These are phyloP conservation scores for Venturia pyrina DNA, from an alignment of 2,329 filamentous ascomycete species.

Conservation along the genomic window DNA sequence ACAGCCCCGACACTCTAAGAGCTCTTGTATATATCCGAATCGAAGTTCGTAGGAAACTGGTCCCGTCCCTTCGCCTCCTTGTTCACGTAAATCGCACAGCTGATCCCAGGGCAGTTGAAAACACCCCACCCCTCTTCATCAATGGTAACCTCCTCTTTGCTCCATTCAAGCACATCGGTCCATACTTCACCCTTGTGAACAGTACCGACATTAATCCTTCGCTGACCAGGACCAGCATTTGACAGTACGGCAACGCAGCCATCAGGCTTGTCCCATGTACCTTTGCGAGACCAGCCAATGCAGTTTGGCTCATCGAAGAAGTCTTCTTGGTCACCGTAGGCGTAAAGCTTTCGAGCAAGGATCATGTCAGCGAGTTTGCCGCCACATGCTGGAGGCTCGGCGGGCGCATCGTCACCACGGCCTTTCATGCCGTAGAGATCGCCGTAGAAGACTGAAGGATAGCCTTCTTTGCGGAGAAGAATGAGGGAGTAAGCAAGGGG, in stretches of 20 bases:
- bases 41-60: slow-evolving; percentile 15
- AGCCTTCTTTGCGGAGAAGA: slow-evolving; percentile 52
- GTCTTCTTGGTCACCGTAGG: slow-evolving; percentile 54
- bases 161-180: slow-evolving; percentile 52
- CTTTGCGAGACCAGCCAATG: slow-evolving; percentile 50
- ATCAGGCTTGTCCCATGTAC: slow-evolving; percentile 37
- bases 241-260: slow-evolving; percentile 42
- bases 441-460: slow-evolving; percentile 61
- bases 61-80: slow-evolving; percentile 32
- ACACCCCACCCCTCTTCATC: slow-evolving; percentile 48
- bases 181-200: slow-evolving; percentile 50
- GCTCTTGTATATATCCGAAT: slow-evolving; percentile 15
- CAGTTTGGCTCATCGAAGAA: slow-evolving; percentile 53
- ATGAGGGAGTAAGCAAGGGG: slow-evolving; percentile 63
- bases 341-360: slow-evolving; percentile 54
- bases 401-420: slow-evolving; percentile 30
- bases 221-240: slow-evolving; percentile 38
- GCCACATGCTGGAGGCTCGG: slow-evolving; percentile 43
- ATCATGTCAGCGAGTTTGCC: slow-evolving; percentile 49
- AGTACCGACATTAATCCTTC: slow-evolving; percentile 53
- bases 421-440: slow-evolving; percentile 55
- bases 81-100: slow-evolving; percentile 54
- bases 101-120: slow-evolving; percentile 45
- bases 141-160: slow-evolving; percentile 46
- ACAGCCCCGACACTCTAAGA: not conserved